phyloP scores from a whole-genome alignment of 1,139 yeast genomes.

The Saccharomyces hybrid region DNA sequence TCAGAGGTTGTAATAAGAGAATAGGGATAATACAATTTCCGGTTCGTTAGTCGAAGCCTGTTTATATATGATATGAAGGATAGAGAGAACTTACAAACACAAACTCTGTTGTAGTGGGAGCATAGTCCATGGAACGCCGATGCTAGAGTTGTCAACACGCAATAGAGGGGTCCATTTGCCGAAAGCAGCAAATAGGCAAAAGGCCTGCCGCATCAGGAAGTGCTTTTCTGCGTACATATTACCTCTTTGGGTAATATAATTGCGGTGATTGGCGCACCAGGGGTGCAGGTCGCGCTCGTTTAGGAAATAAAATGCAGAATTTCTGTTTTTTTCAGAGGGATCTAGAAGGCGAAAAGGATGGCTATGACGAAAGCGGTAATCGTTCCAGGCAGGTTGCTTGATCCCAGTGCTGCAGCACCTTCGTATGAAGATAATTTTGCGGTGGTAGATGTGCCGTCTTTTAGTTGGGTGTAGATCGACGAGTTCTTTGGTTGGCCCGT shows the following conservation, averaged over 20 bases:
- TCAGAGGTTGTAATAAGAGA: not conserved
- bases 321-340: not conserved
- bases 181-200: not conserved
- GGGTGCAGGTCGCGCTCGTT: not conserved
- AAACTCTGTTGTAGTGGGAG: not conserved
- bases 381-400: not conserved
- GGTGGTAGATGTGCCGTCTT: not conserved
- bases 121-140: not conserved
- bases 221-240: not conserved
- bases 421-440: not conserved
- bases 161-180: not conserved
- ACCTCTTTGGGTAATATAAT: not conserved
- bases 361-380: constrained; percentile 1
- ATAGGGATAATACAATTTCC: not conserved
- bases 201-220: not conserved
- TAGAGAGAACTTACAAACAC: not conserved
- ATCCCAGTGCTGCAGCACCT: not conserved
- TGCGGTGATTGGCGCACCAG: not conserved
- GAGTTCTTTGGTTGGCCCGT: not conserved
- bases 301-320: not conserved
- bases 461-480: not conserved
- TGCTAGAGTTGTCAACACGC: not conserved
- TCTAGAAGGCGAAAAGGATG: not conserved
- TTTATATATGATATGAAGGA: not conserved
- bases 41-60: not conserved